Evolutionary conservation across 2,329 filamentous ascomycete genomes (phyloP).

Genomic region (Venturia carpophila): DNA sequence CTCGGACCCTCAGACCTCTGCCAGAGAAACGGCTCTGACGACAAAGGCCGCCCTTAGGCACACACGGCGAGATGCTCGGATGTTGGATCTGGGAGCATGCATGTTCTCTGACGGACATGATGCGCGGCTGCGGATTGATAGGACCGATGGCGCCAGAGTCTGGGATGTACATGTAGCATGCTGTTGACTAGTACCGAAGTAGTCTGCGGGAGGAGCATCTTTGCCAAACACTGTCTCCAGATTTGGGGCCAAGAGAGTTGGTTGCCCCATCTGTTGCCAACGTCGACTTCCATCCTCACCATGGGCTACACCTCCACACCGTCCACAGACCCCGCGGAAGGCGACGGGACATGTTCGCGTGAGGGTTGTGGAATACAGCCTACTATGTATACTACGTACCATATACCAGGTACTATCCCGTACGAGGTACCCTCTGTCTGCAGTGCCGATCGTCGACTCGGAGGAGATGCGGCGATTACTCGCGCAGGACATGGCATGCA

Average conservation of each 20-base stretch:
- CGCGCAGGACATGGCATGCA: constrained; percentile 5
- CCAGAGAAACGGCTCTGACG: not conserved
- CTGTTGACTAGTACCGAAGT: not conserved
- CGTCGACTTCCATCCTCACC: not conserved
- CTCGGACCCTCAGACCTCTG: not conserved
- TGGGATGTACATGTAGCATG: not conserved
- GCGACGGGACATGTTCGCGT: not conserved
- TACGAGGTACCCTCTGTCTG: not conserved
- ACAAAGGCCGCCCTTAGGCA: not conserved
- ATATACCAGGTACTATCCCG: not conserved
- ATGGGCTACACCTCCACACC: not conserved
- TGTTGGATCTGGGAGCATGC: constrained; percentile 3
- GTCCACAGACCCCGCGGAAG: not conserved
- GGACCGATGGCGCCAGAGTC: not conserved
- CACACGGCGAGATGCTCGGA: constrained; percentile 2
- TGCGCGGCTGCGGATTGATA: not conserved
- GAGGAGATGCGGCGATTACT: constrained; percentile 1
- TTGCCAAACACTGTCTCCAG: not conserved
- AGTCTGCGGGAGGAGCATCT: not conserved
- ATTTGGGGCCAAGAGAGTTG: not conserved
- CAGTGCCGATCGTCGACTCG: not conserved
- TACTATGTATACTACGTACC: no score
- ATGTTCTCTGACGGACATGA: not conserved
- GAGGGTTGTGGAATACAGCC: not conserved
- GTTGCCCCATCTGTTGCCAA: not conserved